Evolutionary conservation across 139 green algal genomes (phyloP).

Genomic region (Closterium sp.): DNA sequence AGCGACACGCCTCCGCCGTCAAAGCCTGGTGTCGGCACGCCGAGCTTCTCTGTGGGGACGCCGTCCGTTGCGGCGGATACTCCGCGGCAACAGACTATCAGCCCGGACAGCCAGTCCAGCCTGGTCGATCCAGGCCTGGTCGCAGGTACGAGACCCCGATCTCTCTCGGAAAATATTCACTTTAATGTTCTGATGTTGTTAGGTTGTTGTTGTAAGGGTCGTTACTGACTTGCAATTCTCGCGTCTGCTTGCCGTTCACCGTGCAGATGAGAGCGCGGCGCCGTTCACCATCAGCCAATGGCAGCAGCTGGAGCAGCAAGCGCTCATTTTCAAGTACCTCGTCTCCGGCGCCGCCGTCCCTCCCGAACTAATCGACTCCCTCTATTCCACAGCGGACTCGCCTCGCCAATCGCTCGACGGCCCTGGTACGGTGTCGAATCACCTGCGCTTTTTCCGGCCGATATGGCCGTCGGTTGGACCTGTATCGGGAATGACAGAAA

Average conservation of each 20-base stretch:
- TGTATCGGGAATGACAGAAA: neutral
- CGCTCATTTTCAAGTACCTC: conserved; percentile 35
- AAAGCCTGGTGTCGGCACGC: neutral
- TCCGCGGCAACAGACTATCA: neutral
- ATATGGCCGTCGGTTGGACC: neutral
- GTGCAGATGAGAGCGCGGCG: neutral
- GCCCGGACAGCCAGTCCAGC: neutral
- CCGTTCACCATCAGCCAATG: conserved; percentile 25
- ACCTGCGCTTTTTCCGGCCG: neutral
- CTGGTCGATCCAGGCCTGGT: neutral
- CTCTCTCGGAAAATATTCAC: too few species aligned
- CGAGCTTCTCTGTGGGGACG: neutral
- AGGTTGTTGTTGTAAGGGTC: neutral
- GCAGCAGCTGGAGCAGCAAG: conserved; percentile 37
- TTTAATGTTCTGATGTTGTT: too few species aligned
- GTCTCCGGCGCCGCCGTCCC: conserved; percentile 7
- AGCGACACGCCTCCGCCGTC: neutral
- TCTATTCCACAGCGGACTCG: neutral
- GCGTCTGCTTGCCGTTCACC: neutral
- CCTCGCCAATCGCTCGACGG: neutral
- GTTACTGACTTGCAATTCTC: neutral
- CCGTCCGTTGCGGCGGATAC: neutral
- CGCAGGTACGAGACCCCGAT: neutral
- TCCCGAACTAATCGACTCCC: neutral
- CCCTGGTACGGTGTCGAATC: neutral